Conservation (phyloP, 148 eudicot species). For the Euryodendron excelsum region DNA sequence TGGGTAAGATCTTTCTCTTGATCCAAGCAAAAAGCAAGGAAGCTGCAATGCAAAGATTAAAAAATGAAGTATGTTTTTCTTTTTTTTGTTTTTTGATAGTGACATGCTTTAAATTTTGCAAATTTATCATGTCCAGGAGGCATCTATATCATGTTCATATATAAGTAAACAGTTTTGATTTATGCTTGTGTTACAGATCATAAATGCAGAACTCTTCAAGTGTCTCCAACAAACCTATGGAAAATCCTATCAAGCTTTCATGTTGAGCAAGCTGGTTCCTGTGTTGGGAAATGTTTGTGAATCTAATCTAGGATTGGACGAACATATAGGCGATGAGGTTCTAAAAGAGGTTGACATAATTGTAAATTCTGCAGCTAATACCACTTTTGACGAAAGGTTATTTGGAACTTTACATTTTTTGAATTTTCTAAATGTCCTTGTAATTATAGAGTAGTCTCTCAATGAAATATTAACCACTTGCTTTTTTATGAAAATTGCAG, state of each 20-base stretch:
- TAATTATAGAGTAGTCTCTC: no score
- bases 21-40: constrained; percentile 85
- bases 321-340: constrained; percentile 40
- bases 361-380: constrained; percentile 95
- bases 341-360: constrained; percentile 68
- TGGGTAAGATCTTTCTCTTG: constrained; percentile 75
- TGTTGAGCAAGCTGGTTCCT: constrained; percentile 88
- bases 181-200: constrained; percentile 39
- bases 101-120: no score
- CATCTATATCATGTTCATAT: background rate
- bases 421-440: background rate
- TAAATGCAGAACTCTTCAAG: constrained; percentile 75
- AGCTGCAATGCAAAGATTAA: constrained; percentile 65
- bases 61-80: constrained; percentile 59
- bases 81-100: background rate
- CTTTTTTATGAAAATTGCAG: constrained; percentile 32
- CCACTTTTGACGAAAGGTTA: constrained; percentile 95
- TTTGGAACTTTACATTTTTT: background rate
- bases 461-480: no score
- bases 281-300: constrained; percentile 87
- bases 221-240: constrained; percentile 78
- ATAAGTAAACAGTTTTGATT: background rate
- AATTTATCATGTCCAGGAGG: background rate
- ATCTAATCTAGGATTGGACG: constrained; percentile 69
- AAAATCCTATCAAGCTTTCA: constrained; percentile 78